A percentile compares a stretch with the other conserved stretches of the same genome.
phyloP scores from a whole-genome alignment of 2,329 filamentous ascomycete species.

The Cladophialophora yegresii region DNA sequence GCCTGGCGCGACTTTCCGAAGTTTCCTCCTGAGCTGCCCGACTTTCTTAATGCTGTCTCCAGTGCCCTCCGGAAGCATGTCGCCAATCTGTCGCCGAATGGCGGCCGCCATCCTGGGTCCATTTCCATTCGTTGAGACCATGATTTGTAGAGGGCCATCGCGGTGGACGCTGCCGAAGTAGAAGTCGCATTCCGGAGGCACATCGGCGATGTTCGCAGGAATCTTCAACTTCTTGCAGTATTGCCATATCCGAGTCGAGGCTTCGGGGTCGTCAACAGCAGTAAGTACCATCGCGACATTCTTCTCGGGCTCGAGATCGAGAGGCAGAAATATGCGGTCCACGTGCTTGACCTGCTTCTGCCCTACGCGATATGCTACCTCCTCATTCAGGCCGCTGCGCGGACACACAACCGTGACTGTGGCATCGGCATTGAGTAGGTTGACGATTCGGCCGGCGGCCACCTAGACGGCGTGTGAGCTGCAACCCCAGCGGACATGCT shows the following conservation, averaged over 20 bases:
- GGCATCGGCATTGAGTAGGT: slow-evolving; percentile 93
- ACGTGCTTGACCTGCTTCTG: slow-evolving; percentile 75
- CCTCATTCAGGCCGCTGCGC: slow-evolving; percentile 75
- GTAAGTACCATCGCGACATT: slow-evolving; percentile 81
- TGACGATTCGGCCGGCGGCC: slow-evolving; percentile 88
- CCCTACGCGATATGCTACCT: slow-evolving; percentile 79
- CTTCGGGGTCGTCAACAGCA: slow-evolving; percentile 87
- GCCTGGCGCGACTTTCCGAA: slow-evolving; percentile 74
- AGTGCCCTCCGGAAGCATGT: slow-evolving; percentile 71
- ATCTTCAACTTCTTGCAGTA: slow-evolving; percentile 83
- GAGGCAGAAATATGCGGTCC: slow-evolving; percentile 79
- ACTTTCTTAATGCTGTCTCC: slow-evolving; percentile 85
- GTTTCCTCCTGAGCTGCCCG: slow-evolving; percentile 73
- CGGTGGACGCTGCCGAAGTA: slow-evolving; percentile 97
- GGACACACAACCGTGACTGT: slow-evolving; percentile 84
- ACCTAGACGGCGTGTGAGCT: slow-evolving; percentile 61
- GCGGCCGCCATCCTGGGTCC: slow-evolving; percentile 87
- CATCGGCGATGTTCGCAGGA: slow-evolving; percentile 93
- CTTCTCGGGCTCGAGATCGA: slow-evolving; percentile 72
- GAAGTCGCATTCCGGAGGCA: slow-evolving; percentile 95
- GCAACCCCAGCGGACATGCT: not conserved
- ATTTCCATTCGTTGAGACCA: slow-evolving; percentile 98
- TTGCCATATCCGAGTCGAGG: slow-evolving; percentile 90
- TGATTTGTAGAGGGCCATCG: slow-evolving; percentile 92
- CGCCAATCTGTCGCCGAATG: slow-evolving; percentile 79